phyloP scores from a whole-genome alignment of 23 red algal species.

The Gracilariopsis chorda region DNA sequence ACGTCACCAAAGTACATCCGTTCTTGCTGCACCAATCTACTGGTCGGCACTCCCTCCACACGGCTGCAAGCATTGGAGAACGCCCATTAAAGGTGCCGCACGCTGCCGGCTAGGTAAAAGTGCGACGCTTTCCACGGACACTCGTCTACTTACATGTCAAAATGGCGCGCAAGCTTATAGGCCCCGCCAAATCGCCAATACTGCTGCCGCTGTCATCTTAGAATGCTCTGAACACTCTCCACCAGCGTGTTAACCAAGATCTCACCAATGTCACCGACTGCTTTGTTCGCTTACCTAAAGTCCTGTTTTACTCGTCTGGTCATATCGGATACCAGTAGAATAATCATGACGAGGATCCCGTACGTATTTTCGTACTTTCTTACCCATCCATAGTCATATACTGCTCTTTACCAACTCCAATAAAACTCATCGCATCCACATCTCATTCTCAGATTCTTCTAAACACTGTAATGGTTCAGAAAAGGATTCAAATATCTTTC shows the following conservation, averaged over 20 bases:
- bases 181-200: neutral
- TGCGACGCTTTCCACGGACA: neutral
- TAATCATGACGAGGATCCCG: too few relatives aligned
- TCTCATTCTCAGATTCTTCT: too few relatives aligned
- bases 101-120: conserved; percentile 35
- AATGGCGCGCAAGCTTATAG: conserved; percentile 30
- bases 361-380: too few relatives aligned
- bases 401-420: too few relatives aligned
- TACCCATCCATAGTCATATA: too few relatives aligned
- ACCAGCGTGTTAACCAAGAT: conserved; percentile 4
- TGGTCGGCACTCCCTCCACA: neutral
- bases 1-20: conserved; percentile 35
- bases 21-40: neutral
- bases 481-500: too few relatives aligned
- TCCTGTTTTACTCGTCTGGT: too few relatives aligned
- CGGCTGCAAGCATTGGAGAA: neutral
- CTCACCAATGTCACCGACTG: too few relatives aligned
- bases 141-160: conserved; percentile 32
- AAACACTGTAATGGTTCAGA: too few relatives aligned
- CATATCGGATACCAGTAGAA: too few relatives aligned
- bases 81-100: conserved; percentile 43
- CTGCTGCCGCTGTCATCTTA: neutral
- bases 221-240: neutral
- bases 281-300: too few relatives aligned
- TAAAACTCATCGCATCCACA: too few relatives aligned